These are phyloP conservation scores for Nicotiana attenuata DNA, from an alignment of 257 asterid species.

Conservation along the genomic window DNA sequence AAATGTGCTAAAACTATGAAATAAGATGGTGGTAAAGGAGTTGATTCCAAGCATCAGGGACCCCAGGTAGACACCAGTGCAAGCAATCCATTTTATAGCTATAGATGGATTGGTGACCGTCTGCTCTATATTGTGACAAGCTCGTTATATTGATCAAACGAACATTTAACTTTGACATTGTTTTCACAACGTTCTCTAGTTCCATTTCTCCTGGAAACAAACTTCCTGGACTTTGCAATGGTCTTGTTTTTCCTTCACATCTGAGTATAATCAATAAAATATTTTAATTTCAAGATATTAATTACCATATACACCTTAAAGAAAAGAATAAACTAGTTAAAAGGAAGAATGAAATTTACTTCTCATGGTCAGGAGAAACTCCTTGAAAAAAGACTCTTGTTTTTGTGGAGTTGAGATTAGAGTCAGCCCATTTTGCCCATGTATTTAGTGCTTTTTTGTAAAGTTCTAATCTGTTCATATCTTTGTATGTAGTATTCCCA, in stretches of 20 bases:
- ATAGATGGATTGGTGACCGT: constrained; percentile 26
- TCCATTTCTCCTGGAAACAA: constrained; percentile 15
- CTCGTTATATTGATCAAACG: constrained; percentile 22
- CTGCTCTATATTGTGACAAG: constrained; percentile 23
- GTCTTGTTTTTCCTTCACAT: constrained; percentile 14
- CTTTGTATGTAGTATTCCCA: constrained; percentile 29
- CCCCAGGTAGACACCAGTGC: constrained; percentile 36
- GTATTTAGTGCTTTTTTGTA: constrained; percentile 44
- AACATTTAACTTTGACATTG: constrained; percentile 16
- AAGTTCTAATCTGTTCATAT: constrained; percentile 42
- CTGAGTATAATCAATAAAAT: background rate
- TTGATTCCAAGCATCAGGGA: constrained; percentile 33
- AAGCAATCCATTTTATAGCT: constrained; percentile 20
- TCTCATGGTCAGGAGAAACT: constrained; percentile 56
- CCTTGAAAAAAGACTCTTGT: constrained; percentile 52
- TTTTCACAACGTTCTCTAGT: constrained; percentile 13
- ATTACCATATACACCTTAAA: background rate
- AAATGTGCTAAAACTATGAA: background rate
- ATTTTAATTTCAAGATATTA: background rate
- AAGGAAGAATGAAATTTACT: constrained; percentile 15
- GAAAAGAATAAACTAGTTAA: background rate
- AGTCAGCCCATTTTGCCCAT: constrained; percentile 55
- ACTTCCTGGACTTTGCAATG: constrained; percentile 1
- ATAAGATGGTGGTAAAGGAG: constrained; percentile 11
- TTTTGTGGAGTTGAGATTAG: constrained; percentile 27